These are phyloP conservation scores for Suillus occidentalis DNA, from an alignment of 768 basidiomycete species.

Conservation along the genomic window DNA sequence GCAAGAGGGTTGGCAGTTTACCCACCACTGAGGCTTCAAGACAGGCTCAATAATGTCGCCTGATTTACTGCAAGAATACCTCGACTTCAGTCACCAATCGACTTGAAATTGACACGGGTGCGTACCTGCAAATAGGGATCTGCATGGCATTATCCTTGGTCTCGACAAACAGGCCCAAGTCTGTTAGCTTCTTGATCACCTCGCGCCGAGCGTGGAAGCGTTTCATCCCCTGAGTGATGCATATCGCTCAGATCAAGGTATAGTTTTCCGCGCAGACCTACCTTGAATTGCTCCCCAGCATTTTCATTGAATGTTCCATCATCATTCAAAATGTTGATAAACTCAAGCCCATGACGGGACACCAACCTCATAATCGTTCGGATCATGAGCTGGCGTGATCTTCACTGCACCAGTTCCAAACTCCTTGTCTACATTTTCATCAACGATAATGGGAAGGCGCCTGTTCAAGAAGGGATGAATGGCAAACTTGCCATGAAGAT, in stretches of 20 bases:
- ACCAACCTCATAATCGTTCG: slow-evolving; percentile 95
- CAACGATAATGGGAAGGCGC: slow-evolving; percentile 84
- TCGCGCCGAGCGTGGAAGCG: slow-evolving; percentile 89
- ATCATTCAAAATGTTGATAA: slow-evolving; percentile 94
- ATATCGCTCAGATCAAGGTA: background rate
- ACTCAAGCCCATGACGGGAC: slow-evolving; percentile 81
- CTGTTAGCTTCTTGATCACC: slow-evolving; percentile 82
- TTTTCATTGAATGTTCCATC: slow-evolving; percentile 95
- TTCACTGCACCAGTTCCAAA: slow-evolving; percentile 99
- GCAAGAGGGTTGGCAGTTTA: slow-evolving; percentile 90
- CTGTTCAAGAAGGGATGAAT: slow-evolving; percentile 87
- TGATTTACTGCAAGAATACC: slow-evolving; percentile 64
- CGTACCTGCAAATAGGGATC: slow-evolving; percentile 88
- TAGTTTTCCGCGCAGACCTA: slow-evolving; percentile 22
- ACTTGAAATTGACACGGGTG: slow-evolving; percentile 2
- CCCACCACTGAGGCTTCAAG: slow-evolving; percentile 99
- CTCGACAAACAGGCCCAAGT: slow-evolving; percentile 82
- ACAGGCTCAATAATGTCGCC: slow-evolving; percentile 95
- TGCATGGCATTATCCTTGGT: slow-evolving; percentile 97
- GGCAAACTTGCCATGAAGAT: slow-evolving; percentile 92
- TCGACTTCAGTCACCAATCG: slow-evolving; percentile 7
- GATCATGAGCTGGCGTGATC: slow-evolving; percentile 98
- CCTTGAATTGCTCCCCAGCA: slow-evolving; percentile 78
- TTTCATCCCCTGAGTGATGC: slow-evolving; percentile 77
- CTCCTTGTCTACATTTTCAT: slow-evolving; percentile 82